Conservation (phyloP, 306 rosid genomes). For the Cucurbita maxima region DNA sequence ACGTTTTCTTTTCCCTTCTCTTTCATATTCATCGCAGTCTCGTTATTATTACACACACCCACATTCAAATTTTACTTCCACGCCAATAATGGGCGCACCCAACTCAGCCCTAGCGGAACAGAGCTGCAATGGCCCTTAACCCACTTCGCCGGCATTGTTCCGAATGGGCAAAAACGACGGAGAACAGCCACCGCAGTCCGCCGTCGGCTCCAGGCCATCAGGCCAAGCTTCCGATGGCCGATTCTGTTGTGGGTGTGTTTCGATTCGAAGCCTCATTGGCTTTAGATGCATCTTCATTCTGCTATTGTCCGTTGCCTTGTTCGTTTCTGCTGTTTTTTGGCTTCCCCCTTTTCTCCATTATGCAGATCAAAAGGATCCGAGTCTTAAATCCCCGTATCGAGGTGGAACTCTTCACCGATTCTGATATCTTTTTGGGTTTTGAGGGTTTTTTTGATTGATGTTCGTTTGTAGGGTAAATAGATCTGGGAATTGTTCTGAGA, state of each 20-base stretch:
- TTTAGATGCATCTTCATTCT: constrained; percentile 55
- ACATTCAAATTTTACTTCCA: constrained; percentile 7
- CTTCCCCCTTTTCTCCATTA: constrained; percentile 53
- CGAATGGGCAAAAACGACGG: constrained; percentile 74
- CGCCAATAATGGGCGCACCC: constrained; percentile 27
- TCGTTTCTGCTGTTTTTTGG: constrained; percentile 80
- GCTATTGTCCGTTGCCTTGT: constrained; percentile 41
- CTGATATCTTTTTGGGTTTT: not conserved
- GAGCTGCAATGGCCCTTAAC: constrained; percentile 26
- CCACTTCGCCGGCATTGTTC: constrained; percentile 31
- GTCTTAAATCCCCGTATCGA: constrained; percentile 35
- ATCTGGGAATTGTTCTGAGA: constrained; percentile 22
- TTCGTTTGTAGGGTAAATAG: constrained; percentile 24
- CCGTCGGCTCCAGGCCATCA: constrained; percentile 16
- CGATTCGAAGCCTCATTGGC: constrained; percentile 38
- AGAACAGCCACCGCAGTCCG: constrained; percentile 29
- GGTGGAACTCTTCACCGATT: constrained; percentile 22
- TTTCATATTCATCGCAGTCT: not conserved
- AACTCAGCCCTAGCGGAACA: constrained; percentile 14
- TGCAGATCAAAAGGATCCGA: constrained; percentile 45
- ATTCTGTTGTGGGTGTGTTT: constrained; percentile 29
- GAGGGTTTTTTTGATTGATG: constrained; percentile 14
- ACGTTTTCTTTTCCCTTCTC: not conserved
- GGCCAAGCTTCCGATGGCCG: constrained; percentile 25
- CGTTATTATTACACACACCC: not conserved